Evolutionary conservation across 2,329 filamentous ascomycete genomes (phyloP).

Genomic region (Fusarium foetens): DNA sequence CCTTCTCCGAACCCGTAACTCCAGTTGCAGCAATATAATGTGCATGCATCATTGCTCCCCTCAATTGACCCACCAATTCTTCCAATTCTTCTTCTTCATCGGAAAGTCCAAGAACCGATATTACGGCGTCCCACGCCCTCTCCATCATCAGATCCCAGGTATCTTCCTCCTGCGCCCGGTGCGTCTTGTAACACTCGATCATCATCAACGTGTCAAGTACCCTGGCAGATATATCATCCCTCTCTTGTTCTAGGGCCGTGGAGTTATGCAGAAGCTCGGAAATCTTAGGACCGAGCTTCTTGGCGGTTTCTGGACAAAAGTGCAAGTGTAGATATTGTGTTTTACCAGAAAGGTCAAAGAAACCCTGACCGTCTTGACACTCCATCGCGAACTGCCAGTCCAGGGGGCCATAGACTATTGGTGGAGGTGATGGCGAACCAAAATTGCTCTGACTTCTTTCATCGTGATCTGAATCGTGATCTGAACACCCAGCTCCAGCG

Average conservation of each 20-base stretch:
- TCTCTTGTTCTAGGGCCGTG: rapidly evolving
- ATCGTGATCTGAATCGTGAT: too few relatives aligned
- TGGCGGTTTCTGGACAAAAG: rapidly evolving
- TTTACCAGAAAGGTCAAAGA: neutral
- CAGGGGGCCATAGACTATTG: rapidly evolving
- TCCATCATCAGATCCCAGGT: neutral
- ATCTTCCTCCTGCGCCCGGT: neutral
- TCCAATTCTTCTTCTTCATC: rapidly evolving
- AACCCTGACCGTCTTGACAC: rapidly evolving
- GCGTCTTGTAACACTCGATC: neutral
- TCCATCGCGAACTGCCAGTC: neutral
- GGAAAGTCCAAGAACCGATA: rapidly evolving
- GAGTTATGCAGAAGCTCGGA: rapidly evolving
- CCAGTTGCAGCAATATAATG: neutral
- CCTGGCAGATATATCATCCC: rapidly evolving
- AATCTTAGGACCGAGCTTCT: rapidly evolving
- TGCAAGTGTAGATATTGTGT: rapidly evolving
- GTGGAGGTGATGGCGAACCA: neutral
- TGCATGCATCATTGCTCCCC: neutral
- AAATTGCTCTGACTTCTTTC: neutral
- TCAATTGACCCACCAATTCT: rapidly evolving
- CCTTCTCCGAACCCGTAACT: rapidly evolving
- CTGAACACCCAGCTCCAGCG: too few relatives aligned
- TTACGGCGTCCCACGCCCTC: neutral
- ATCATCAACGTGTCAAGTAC: neutral